Evolutionary conservation across 2,329 filamentous ascomycete genomes (phyloP).

Genomic region (Ophiostoma sp.): DNA sequence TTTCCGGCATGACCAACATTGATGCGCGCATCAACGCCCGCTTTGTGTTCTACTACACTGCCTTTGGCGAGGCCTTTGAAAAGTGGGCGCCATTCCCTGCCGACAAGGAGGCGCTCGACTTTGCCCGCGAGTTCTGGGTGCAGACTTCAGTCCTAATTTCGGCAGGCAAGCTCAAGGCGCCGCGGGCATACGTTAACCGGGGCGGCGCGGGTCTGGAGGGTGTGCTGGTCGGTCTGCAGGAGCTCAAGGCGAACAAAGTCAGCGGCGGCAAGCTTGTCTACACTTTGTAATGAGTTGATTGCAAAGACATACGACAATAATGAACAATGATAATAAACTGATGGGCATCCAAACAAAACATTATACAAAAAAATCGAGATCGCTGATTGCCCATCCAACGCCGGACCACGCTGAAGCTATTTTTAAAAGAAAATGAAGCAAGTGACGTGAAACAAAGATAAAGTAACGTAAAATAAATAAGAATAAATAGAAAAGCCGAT

Average conservation of each 20-base stretch:
- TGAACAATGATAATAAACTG: neutral
- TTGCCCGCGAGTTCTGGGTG: constrained; percentile 36
- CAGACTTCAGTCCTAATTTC: constrained; percentile 33
- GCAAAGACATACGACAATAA: neutral
- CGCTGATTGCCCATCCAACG: constrained; percentile 1
- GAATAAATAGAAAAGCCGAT: neutral
- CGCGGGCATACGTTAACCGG: constrained; percentile 30
- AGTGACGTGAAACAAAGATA: neutral
- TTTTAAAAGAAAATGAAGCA: too few relatives aligned
- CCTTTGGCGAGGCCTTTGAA: constrained; percentile 33
- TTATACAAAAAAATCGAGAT: neutral
- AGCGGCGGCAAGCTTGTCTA: constrained; percentile 41
- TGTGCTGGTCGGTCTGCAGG: constrained; percentile 32
- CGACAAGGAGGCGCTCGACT: constrained; percentile 31
- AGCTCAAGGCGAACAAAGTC: constrained; percentile 34
- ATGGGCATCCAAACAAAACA: neutral
- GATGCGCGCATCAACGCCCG: constrained; percentile 33
- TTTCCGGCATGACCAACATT: constrained; percentile 42
- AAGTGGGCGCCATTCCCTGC: constrained; percentile 25
- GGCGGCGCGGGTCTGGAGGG: constrained; percentile 34
- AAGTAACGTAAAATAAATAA: neutral
- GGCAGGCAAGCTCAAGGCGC: constrained; percentile 35
- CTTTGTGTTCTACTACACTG: constrained; percentile 34
- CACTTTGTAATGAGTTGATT: constrained; percentile 22
- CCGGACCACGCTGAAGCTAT: neutral